These are phyloP conservation scores for Chlamydomonas sp. DNA, from an alignment of 139 green algal genomes.

Conservation along the genomic window DNA sequence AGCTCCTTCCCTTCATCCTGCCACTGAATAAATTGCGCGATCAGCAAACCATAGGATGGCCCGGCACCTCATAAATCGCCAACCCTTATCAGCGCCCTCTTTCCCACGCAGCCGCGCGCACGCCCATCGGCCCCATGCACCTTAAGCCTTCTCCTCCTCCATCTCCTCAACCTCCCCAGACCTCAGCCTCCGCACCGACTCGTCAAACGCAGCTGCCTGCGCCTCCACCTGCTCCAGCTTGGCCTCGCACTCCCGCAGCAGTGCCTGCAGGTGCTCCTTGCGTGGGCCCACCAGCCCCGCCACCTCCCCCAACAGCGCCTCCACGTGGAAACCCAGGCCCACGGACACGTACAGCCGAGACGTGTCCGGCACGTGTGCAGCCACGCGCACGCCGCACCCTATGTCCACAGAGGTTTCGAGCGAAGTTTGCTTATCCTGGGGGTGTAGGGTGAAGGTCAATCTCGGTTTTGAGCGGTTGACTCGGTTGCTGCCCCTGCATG, in stretches of 20 bases:
- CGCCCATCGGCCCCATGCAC: too few species aligned
- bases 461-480: too few species aligned
- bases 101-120: too few species aligned
- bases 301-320: conserved; percentile 41
- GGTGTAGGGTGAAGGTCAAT: too few species aligned
- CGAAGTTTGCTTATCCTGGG: not conserved
- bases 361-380: conserved; percentile 2
- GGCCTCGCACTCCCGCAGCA: not conserved
- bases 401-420: not conserved
- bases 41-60: too few species aligned
- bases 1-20: too few species aligned
- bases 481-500: too few species aligned
- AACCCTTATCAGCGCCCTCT: too few species aligned
- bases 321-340: conserved; percentile 64
- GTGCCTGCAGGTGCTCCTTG: not conserved
- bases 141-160: too few species aligned
- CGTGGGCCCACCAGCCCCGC: not conserved
- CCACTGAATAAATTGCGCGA: too few species aligned
- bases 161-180: not conserved
- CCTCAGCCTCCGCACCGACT: not conserved
- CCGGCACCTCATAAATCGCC: too few species aligned
- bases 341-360: conserved; percentile 38
- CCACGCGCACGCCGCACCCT: not conserved
- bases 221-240: not conserved
- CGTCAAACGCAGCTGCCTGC: not conserved